Evolutionary conservation across 2,329 filamentous ascomycete species (phyloP).

Genomic region (Xylariales sp.): DNA sequence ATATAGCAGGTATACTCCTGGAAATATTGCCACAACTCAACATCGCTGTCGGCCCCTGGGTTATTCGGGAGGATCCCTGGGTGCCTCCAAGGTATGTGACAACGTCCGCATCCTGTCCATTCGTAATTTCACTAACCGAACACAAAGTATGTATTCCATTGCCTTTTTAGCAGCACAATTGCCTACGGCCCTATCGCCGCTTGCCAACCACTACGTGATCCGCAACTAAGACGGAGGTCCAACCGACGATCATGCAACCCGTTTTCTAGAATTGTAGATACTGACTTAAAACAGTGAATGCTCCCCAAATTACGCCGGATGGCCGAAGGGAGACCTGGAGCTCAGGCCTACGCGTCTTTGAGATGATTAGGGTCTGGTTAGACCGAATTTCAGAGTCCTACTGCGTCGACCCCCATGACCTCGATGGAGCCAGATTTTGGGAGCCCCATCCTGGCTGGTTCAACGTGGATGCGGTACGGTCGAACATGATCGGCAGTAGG

Average conservation of each 20-base stretch:
- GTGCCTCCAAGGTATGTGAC: slow-evolving; percentile 29
- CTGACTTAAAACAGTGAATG: slow-evolving; percentile 31
- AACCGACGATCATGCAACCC: background rate
- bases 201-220: background rate
- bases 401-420: slow-evolving; percentile 1
- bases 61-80: slow-evolving; percentile 5
- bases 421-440: slow-evolving; percentile 26
- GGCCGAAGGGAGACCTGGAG: slow-evolving; percentile 21
- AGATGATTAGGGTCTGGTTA: slow-evolving; percentile 33
- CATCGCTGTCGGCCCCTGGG: background rate
- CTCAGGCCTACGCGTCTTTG: slow-evolving; percentile 39
- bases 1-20: background rate
- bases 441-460: slow-evolving; percentile 32
- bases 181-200: no score
- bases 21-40: background rate
- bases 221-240: background rate
- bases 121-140: slow-evolving; percentile 8
- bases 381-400: slow-evolving; percentile 32
- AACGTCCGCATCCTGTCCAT: background rate
- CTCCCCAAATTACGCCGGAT: slow-evolving; percentile 2
- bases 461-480: slow-evolving; percentile 39
- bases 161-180: background rate
- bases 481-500: slow-evolving; percentile 40
- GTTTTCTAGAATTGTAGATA: background rate
- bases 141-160: slow-evolving; percentile 17